Base-by-base conservation (phyloP, 352 stramenopile species). In the Achlya hypogyna region DNA sequence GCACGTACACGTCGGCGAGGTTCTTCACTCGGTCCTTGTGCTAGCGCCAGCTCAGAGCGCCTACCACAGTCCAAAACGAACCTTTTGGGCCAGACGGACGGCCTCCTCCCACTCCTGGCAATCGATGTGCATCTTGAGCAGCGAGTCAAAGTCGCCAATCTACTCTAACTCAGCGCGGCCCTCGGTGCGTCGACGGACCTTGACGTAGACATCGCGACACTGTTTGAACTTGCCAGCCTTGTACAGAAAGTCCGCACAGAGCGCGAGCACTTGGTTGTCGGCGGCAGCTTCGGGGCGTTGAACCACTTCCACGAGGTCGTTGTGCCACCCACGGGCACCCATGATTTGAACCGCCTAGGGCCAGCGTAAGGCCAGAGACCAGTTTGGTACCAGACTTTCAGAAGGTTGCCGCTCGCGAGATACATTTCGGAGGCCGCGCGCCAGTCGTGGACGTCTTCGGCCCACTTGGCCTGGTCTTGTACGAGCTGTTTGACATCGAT, bases 21-120 rank as follows among this genome's bases (percentile, higher is more conserved):
- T 96, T 86, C 64, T 84, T 74, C 14, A 91, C 75, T n/a, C 78
- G 80, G 53, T 91, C 78, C 20, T 75, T 74, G 72, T 93, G 82
- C 75, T 63, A 63, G 53, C 35, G 78, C 71, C 5, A 6, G 22
- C 28, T n/a, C n/a, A n/a, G n/a, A n/a, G n/a, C n/a, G n/a, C n/a
- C n/a, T n/a, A n/a, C 34, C n/a, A 32, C 40, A 20, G 45, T 51
- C 8, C 9, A 31, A 5, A 9, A 35, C n/a, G 31, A 27, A 69
- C 49, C 63, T 86, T 87, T 43, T 95, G 78, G 8, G 87, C 88
- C 31, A 98, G 76, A 28, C 87, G 86, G 22, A 97, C 87, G 22
- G 94, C 95, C 63, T 97, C 91, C 52, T 93, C 85, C 92, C 92
- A 98, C 59, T 97, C 87, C 53, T 96, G 76, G 31, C 91, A 72